These are phyloP conservation scores for Gastrolobium bilobum DNA, from an alignment of 306 rosid genomes.

Conservation along the genomic window DNA sequence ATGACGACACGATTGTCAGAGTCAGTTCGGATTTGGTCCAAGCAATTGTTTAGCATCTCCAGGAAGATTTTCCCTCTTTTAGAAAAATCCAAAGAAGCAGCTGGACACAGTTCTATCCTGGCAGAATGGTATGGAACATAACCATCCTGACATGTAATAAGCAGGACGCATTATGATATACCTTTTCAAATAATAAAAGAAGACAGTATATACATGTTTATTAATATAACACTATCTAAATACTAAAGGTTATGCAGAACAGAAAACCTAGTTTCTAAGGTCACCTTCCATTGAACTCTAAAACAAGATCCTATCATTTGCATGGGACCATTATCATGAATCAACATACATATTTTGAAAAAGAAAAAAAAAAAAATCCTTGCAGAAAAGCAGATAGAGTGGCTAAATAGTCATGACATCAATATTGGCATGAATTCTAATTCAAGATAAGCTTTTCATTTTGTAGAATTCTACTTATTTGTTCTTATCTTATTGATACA, in stretches of 20 bases:
- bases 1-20: conserved; percentile 72
- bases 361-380: not conserved
- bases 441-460: conserved; percentile 17
- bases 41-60: conserved; percentile 89
- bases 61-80: conserved; percentile 78
- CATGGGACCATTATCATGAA: conserved; percentile 23
- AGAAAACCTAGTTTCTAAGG: conserved; percentile 7
- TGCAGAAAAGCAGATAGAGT: conserved; percentile 8
- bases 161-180: conserved; percentile 31
- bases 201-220: not conserved
- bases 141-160: conserved; percentile 74
- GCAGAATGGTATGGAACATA: conserved; percentile 99
- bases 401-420: conserved; percentile 10
- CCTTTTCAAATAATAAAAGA: conserved; percentile 4
- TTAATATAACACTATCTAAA: not conserved
- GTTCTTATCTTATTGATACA: not conserved
- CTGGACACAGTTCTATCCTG: conserved; percentile 84
- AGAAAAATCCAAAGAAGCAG: conserved; percentile 80
- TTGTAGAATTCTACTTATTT: conserved; percentile 1
- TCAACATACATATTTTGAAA: not conserved
- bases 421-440: conserved; percentile 23
- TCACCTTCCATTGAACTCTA: conserved; percentile 10
- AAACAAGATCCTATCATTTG: conserved; percentile 21
- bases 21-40: conserved; percentile 76
- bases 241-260: conserved; percentile 12